These are phyloP conservation scores for Phaeophleospora eucalypticola DNA, from an alignment of 2,329 filamentous ascomycete genomes.

Conservation along the genomic window DNA sequence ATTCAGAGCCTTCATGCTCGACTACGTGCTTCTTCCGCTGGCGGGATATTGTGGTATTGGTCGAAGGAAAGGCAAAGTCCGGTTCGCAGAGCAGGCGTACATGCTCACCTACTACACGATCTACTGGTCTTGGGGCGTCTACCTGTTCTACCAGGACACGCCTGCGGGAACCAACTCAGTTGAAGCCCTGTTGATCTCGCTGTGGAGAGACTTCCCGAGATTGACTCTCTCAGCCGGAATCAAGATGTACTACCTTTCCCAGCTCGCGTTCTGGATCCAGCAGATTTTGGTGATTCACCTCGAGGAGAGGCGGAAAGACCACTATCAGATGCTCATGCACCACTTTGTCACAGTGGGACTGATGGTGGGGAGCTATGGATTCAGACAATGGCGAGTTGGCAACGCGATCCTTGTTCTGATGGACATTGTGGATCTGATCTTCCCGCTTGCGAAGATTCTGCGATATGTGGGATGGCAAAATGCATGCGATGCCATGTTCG, in stretches of 20 bases:
- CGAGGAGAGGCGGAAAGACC: constrained; percentile 89
- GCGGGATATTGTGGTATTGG: constrained; percentile 68
- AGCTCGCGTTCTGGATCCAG: constrained; percentile 91
- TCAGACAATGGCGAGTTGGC: constrained; percentile 80
- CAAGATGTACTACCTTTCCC: constrained; percentile 86
- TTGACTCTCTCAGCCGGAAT: constrained; percentile 68
- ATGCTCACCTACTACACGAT: constrained; percentile 75
- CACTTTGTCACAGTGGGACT: constrained; percentile 85
- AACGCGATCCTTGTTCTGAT: constrained; percentile 87
- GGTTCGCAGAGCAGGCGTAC: constrained; percentile 95
- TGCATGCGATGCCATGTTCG: constrained; percentile 78
- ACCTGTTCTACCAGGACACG: constrained; percentile 40
- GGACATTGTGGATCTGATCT: constrained; percentile 85
- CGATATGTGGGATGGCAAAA: constrained; percentile 79
- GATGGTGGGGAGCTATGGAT: constrained; percentile 77
- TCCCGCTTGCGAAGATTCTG: constrained; percentile 81
- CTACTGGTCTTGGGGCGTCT: constrained; percentile 81
- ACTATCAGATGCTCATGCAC: constrained; percentile 93
- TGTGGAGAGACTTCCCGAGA: constrained; percentile 83
- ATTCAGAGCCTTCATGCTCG: constrained; percentile 77
- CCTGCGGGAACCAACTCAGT: constrained; percentile 19
- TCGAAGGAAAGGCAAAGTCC: constrained; percentile 67
- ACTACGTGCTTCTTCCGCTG: constrained; percentile 77
- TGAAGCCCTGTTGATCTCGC: constrained; percentile 28
- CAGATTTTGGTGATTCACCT: constrained; percentile 93